Evolutionary conservation across 192 early-diverging fungal species (phyloP).

Genomic region (Obelidium mucronatum): DNA sequence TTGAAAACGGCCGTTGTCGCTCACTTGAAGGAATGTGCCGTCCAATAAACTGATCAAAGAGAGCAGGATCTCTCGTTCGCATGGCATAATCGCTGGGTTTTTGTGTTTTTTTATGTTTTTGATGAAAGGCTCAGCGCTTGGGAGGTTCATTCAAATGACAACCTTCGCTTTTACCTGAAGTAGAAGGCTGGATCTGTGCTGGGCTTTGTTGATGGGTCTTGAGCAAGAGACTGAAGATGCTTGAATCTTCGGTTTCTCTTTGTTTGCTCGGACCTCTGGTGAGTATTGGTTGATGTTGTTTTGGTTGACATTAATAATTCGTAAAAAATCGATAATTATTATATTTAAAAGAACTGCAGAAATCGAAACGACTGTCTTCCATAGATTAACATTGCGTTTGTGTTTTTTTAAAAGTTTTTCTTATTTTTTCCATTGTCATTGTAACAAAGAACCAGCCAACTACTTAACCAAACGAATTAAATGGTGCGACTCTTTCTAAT

Average conservation of each 20-base stretch:
- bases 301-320: no score
- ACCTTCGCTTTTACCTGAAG: neutral
- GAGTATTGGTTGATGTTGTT: neutral
- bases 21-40: constrained; percentile 18
- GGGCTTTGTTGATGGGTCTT: neutral
- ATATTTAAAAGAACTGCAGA: no score
- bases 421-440: no score
- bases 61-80: neutral
- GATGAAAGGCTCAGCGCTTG: neutral
- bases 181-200: constrained; percentile 8
- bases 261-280: neutral
- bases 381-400: no score
- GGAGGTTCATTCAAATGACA: neutral
- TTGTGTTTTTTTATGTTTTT: no score
- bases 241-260: constrained; percentile 21
- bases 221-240: neutral
- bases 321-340: neutral
- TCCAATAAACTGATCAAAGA: constrained; percentile 18
- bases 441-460: no score
- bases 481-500: no score
- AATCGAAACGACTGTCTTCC: no score
- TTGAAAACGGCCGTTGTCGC: neutral
- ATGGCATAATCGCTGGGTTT: neutral
- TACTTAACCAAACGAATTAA: no score
- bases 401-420: no score